Conservation (phyloP, 345 rosid species). For the Arabis alpina region DNA sequence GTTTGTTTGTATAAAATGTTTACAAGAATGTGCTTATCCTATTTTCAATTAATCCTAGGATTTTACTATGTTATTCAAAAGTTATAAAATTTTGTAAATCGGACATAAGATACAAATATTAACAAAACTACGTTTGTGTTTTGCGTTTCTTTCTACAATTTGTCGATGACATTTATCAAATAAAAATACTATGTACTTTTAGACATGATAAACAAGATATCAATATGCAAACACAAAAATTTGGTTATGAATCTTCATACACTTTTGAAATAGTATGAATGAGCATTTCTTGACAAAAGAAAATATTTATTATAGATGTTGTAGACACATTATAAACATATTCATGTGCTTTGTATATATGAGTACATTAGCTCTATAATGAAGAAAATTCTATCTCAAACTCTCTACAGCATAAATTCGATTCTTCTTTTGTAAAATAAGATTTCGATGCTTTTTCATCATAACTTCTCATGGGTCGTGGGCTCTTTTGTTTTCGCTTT, state of each 20-base stretch:
- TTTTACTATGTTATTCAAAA: not conserved
- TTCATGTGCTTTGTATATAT: not conserved
- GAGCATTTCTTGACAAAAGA: not conserved
- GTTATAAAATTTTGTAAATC: too few relatives aligned
- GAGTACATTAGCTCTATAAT: not conserved
- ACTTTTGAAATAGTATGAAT: too few relatives aligned
- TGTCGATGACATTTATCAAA: too few relatives aligned
- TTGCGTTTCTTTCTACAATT: too few relatives aligned
- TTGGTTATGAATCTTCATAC: too few relatives aligned
- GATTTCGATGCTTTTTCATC: constrained; percentile 21
- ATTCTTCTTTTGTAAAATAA: constrained; percentile 19
- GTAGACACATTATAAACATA: not conserved
- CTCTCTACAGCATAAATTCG: constrained; percentile 27
- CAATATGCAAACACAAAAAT: too few relatives aligned
- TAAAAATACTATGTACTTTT: too few relatives aligned
- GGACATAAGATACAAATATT: too few relatives aligned
- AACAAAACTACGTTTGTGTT: too few relatives aligned
- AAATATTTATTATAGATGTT: not conserved
- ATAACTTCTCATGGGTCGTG: not conserved
- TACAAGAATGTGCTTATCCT: not conserved
- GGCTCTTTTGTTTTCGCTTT: constrained; percentile 23
- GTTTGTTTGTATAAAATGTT: not conserved
- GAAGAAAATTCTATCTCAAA: too few relatives aligned
- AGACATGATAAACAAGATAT: too few relatives aligned
- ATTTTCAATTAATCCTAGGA: not conserved